phyloP scores from a whole-genome alignment of 1,139 yeast genomes.

The Tardiomyces depauwii region DNA sequence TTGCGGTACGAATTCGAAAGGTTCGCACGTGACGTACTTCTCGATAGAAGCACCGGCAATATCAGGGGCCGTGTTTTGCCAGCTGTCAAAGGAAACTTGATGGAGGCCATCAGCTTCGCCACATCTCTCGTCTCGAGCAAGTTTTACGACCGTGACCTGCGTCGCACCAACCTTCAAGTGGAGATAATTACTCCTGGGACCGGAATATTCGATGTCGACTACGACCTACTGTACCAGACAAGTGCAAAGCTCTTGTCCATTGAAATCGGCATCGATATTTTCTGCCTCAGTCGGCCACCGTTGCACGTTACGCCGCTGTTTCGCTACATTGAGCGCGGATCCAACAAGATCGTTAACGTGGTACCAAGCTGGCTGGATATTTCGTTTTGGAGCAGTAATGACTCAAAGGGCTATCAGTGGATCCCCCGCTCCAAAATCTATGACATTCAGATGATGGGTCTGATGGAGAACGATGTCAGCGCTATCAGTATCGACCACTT shows the following conservation, averaged over 20 bases:
- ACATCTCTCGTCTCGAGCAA: conserved; percentile 70
- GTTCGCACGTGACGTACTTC: conserved; percentile 63
- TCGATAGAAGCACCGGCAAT: conserved; percentile 26
- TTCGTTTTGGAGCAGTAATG: conserved; percentile 58
- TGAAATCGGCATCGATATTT: conserved; percentile 79
- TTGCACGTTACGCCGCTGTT: conserved; percentile 85
- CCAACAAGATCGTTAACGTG: conserved; percentile 48
- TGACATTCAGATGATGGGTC: conserved; percentile 96
- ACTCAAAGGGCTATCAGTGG: conserved; percentile 53
- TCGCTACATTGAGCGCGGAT: conserved; percentile 41
- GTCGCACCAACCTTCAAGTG: conserved; percentile 80
- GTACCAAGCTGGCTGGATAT: conserved; percentile 94
- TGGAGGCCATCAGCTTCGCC: conserved; percentile 82
- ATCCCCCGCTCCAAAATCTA: conserved; percentile 87
- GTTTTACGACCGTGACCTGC: conserved; percentile 72
- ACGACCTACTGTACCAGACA: conserved; percentile 61
- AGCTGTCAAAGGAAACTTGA: conserved; percentile 75
- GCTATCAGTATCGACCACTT: conserved; percentile 52
- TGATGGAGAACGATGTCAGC: conserved; percentile 79
- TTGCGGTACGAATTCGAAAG: conserved; percentile 76
- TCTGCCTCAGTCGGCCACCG: conserved; percentile 86
- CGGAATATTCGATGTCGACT: conserved; percentile 87
- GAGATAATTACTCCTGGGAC: conserved; percentile 85
- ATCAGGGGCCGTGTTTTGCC: conserved; percentile 47
- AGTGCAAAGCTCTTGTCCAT: conserved; percentile 63